Evolutionary conservation across 371 early-diverging fungal genomes (phyloP), one percentile per base, ranked within the genome.

Genomic region (Ordospora pajunii): DNA sequence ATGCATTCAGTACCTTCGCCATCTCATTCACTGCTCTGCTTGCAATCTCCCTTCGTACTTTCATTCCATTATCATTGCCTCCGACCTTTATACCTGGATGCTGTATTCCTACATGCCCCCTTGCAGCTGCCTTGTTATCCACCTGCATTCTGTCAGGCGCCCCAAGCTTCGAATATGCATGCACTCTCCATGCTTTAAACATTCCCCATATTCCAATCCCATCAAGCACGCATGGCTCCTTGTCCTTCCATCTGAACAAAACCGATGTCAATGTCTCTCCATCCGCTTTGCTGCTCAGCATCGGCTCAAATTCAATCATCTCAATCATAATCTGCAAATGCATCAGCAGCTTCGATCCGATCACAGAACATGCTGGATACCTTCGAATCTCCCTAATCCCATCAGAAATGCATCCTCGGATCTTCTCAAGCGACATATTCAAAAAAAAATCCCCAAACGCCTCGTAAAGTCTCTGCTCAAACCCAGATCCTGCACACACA

Each of bases 301-400:
- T 46, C 48, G 70, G 73, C 67, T 74, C 73, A 21, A 71, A 58
- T 49, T 82, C 82, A 45, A 78, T 67, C 79, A 82, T 79, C 62
- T 82, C 82, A 27, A 78, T 70, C 11, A 82, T 71, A 7, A 82
- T 75, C 42, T 82, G 82, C 43, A 82, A 70, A 17, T 54, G 50
- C 43, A 63, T 62, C 7, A 75, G 53, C n/a, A 62, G 50, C 5
- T 19, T 62, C 19, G 67, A n/a, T 44, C 77, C 49, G 9, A 70
- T 53, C 4, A 22, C 65, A 6, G 65, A 71, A 12, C 51, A 44
- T 43, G 48, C 52, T 1, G 79, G 79, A 44, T 68, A 74, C 4
- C 21, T 50, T 8, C 42, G 42, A 11, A 77, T 71, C 66, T 79
- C 73, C 21, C 54, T 65, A 50, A 77, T 77, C 9, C 69, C 78